Evolutionary conservation across 768 basidiomycete species (phyloP).

Genomic region (Lactarius trivialis): DNA sequence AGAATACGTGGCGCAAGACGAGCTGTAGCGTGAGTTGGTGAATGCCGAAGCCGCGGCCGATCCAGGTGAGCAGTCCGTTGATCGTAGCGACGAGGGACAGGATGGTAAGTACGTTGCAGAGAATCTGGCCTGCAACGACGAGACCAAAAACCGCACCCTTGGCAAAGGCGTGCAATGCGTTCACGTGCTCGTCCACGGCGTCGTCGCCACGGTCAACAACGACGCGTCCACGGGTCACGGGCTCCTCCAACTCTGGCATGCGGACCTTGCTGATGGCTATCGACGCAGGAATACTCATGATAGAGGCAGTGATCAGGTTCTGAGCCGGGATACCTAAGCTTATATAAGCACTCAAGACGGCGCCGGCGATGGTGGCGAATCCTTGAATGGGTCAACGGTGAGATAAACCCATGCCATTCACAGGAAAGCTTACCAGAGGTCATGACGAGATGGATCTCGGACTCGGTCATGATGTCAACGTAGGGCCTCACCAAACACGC

Average conservation of each 20-base stretch:
- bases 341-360: slow-evolving; percentile 82
- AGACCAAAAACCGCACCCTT: slow-evolving; percentile 81
- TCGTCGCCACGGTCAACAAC: slow-evolving; percentile 71
- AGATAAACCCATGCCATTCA: background rate
- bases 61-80: slow-evolving; percentile 84
- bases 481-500: slow-evolving; percentile 83
- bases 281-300: slow-evolving; percentile 94
- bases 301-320: slow-evolving; percentile 80
- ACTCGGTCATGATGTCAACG: slow-evolving; percentile 77
- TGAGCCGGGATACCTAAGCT: slow-evolving; percentile 67
- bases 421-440: slow-evolving; percentile 52
- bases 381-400: slow-evolving; percentile 28
- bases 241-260: slow-evolving; percentile 76
- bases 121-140: slow-evolving; percentile 79
- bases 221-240: slow-evolving; percentile 76
- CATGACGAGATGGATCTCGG: slow-evolving; percentile 85
- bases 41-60: slow-evolving; percentile 81
- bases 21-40: slow-evolving; percentile 77
- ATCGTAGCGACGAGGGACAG: slow-evolving; percentile 74
- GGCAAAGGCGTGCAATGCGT: slow-evolving; percentile 85
- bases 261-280: slow-evolving; percentile 90
- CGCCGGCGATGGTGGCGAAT: slow-evolving; percentile 90
- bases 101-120: slow-evolving; percentile 84
- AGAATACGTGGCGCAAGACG: slow-evolving; percentile 80
- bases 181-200: slow-evolving; percentile 51